Conservation (phyloP, 2,329 filamentous ascomycete species). For the Helicocarpus griseus region DNA sequence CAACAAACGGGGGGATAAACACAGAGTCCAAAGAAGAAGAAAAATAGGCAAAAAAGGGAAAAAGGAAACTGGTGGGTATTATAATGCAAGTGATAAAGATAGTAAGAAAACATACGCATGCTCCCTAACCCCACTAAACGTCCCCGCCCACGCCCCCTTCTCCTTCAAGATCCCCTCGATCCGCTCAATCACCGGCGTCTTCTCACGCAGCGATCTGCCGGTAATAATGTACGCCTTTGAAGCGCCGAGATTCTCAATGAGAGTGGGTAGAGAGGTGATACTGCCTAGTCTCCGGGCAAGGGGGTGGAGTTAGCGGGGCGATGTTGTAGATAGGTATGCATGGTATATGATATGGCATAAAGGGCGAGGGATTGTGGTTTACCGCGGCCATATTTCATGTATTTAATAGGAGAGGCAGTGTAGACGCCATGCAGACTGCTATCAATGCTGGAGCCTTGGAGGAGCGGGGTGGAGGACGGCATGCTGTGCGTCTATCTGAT, state of each 20-base stretch:
- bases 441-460: slow-evolving; percentile 5
- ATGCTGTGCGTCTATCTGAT: too few relatives aligned
- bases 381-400: slow-evolving; percentile 13
- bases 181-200: slow-evolving; percentile 11
- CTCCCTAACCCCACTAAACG: slow-evolving; percentile 9
- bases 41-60: not conserved
- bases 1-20: too few relatives aligned
- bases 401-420: slow-evolving; percentile 8
- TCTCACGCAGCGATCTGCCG: slow-evolving; percentile 9
- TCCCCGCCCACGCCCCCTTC: slow-evolving; percentile 5
- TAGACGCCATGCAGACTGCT: slow-evolving; percentile 8
- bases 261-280: slow-evolving; percentile 5
- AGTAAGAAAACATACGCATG: slow-evolving; percentile 7
- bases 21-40: too few relatives aligned
- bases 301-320: not conserved
- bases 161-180: slow-evolving; percentile 6
- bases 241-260: slow-evolving; percentile 7
- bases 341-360: too few relatives aligned
- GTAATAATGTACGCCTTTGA: slow-evolving; percentile 13
- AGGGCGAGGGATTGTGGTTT: not conserved
- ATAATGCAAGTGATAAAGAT: not conserved
- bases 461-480: not conserved
- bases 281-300: slow-evolving; percentile 2
- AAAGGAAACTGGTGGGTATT: not conserved
- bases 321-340: not conserved